Evolutionary conservation across 1,284 basidiomycete species (phyloP), one percentile per base, ranked within the genome.

Genomic region (Coniophora puteana): DNA sequence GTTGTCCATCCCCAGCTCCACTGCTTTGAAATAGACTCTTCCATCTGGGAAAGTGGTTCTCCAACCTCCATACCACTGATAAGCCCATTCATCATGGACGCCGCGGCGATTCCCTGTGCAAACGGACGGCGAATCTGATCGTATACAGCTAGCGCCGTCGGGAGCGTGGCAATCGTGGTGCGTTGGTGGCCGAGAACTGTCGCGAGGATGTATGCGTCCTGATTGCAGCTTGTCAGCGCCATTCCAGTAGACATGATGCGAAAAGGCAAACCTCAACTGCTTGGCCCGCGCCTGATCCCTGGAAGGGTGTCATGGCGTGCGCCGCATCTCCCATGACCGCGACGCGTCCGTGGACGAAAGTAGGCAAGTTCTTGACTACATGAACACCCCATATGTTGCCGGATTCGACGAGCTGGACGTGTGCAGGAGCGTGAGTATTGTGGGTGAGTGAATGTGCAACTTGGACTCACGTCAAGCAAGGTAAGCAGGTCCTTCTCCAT

Each of bases 301-400:
- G 71, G 59, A 72, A 72, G 0, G 78, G 75, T 45, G 66, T 59
- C 72, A 76, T 76, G 1, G 68, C 74, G 40, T 80, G 77, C 14
- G 78, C 77, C 66, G 76, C 74, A 51, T 79, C 77, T 2, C 76
- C 76, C 4, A 79, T 32, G 8, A 79, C 57, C 0, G 61, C 72
- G 6, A 75, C 71, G 4, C 65, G 56, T 22, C 62, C 65, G 8
- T 58, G 55, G 5, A 61, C 62, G 40, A 62, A 70, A 11, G 67
- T 53, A 0, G 59, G 62, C 17, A 79, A 55, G 3, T 65, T 63
- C 25, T 59, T 56, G 1, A 71, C 57, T 3, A 58, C 66, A 47
- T 78, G 71, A 4, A 78, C 65, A 0, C 69, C 76, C 77, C 77
- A 79, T 40, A 65, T 52, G 12, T 59, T 69, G 7, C 69, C 61